Conservation (phyloP, 139 green algal species). For the Coelastrella sp. region DNA sequence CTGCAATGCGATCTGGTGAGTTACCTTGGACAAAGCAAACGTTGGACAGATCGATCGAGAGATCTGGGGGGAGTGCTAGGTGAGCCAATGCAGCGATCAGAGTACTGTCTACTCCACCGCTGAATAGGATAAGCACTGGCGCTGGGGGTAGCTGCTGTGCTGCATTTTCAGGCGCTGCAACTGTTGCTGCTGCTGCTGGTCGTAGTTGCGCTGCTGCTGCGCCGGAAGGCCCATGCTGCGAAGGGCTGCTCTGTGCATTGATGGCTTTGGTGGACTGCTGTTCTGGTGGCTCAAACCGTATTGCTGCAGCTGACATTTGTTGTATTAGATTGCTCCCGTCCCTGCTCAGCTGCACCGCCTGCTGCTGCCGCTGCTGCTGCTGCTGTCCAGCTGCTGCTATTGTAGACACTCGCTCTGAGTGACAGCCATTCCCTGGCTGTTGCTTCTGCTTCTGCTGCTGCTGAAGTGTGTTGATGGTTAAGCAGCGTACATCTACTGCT, state of each 20-base stretch:
- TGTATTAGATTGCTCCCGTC: too few species aligned
- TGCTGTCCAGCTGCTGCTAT: neutral
- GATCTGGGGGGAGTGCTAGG: constrained; percentile 60
- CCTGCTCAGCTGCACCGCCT: neutral
- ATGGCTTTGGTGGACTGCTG: too few species aligned
- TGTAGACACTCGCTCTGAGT: too few species aligned
- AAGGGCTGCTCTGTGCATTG: too few species aligned
- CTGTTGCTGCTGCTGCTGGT: neutral
- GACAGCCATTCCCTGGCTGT: neutral
- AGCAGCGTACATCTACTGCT: constrained; percentile 63
- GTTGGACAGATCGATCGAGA: constrained; percentile 85
- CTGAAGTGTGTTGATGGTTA: constrained; percentile 53
- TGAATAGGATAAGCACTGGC: constrained; percentile 89
- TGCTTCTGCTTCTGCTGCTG: constrained; percentile 8
- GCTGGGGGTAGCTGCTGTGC: constrained; percentile 42
- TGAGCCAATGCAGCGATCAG: constrained; percentile 86
- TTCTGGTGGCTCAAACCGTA: too few species aligned
- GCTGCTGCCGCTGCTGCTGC: neutral
- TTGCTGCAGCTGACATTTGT: too few species aligned
- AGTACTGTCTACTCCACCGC: constrained; percentile 90
- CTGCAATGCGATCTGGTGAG: constrained; percentile 85
- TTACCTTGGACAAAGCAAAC: constrained; percentile 90
- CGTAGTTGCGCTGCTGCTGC: neutral
- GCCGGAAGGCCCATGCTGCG: neutral
- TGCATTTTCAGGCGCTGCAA: neutral